Conservation (phyloP, 805 yeast species). For the Kregervanrija delftensis region DNA sequence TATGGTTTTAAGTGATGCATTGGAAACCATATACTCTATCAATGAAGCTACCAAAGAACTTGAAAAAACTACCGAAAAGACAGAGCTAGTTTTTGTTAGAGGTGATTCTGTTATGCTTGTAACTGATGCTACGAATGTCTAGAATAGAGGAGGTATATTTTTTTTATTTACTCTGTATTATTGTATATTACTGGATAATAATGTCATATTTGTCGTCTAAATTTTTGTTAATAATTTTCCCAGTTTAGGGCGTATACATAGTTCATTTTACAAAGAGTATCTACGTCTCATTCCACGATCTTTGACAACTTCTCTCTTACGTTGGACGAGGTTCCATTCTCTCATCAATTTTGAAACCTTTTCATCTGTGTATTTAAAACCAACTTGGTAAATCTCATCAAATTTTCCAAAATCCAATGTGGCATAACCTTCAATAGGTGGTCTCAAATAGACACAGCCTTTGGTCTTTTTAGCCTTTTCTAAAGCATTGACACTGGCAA, state of each 20-base stretch:
- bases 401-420: slow-evolving; percentile 90
- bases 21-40: slow-evolving; percentile 66
- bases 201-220: neutral
- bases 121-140: slow-evolving; percentile 29
- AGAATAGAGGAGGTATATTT: slow-evolving; percentile 1
- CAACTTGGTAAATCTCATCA: slow-evolving; percentile 81
- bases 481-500: slow-evolving; percentile 88
- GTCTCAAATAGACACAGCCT: slow-evolving; percentile 83
- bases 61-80: slow-evolving; percentile 43
- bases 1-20: slow-evolving; percentile 88
- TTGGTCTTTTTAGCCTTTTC: slow-evolving; percentile 80
- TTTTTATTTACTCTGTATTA: neutral
- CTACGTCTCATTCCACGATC: slow-evolving; percentile 40
- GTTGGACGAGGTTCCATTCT: slow-evolving; percentile 28
- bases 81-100: slow-evolving; percentile 91
- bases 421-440: slow-evolving; percentile 89
- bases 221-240: neutral
- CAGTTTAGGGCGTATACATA: neutral
- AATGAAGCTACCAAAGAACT: slow-evolving; percentile 41
- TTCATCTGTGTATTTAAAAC: slow-evolving; percentile 63
- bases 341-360: slow-evolving; percentile 44
- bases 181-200: slow-evolving; percentile 2
- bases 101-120: slow-evolving; percentile 96
- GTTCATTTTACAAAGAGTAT: slow-evolving; percentile 45
- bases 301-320: slow-evolving; percentile 23